Conservation (phyloP, 2,329 filamentous ascomycete genomes). For the Torrubiella hemipterigena region DNA sequence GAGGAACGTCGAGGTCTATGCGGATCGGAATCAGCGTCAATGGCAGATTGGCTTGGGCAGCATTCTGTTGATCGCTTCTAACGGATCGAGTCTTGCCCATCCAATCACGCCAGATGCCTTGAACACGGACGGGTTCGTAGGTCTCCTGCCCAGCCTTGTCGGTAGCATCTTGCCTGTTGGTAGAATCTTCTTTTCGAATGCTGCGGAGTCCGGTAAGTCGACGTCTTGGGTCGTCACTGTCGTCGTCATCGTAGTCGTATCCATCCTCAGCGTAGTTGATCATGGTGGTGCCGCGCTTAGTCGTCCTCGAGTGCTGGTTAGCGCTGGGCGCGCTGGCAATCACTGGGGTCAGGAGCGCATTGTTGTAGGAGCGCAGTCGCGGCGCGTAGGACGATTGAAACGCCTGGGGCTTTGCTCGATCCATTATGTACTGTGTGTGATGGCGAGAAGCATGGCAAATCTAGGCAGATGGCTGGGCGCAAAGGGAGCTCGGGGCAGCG, state of each 20-base stretch:
- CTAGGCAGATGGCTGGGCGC: constrained; percentile 12
- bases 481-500: too few relatives aligned
- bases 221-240: constrained; percentile 64
- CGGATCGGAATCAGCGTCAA: constrained; percentile 89
- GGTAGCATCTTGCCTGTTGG: constrained; percentile 47
- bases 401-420: constrained; percentile 57
- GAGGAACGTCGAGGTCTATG: constrained; percentile 84
- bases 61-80: constrained; percentile 47
- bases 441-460: constrained; percentile 14
- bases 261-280: constrained; percentile 98
- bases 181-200: constrained; percentile 62
- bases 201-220: constrained; percentile 77
- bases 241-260: constrained; percentile 66
- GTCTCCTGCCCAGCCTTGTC: constrained; percentile 81
- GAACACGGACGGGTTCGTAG: constrained; percentile 63
- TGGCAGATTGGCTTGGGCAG: constrained; percentile 62
- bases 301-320: constrained; percentile 66
- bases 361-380: constrained; percentile 79
- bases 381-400: constrained; percentile 89
- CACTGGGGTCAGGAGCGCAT: constrained; percentile 79
- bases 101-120: constrained; percentile 92
- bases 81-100: constrained; percentile 59
- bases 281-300: constrained; percentile 89
- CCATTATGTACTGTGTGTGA: constrained; percentile 26
- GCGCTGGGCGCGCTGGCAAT: constrained; percentile 55